Evolutionary conservation across 2,329 filamentous ascomycete species (phyloP).

Genomic region (Aspergillus fischeri): DNA sequence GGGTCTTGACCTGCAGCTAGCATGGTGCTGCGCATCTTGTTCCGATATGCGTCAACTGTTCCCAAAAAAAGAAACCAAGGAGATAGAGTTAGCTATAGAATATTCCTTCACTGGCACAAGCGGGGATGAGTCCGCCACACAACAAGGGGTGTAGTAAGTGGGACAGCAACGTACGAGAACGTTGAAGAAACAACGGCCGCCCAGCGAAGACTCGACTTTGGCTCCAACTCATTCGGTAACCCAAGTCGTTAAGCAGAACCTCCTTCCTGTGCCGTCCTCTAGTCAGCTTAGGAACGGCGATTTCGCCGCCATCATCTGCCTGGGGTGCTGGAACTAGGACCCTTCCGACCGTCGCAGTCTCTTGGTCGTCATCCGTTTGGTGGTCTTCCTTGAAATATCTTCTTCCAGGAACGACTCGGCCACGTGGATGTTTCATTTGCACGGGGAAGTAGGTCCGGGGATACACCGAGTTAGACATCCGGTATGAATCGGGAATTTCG

Average conservation of each 20-base stretch:
- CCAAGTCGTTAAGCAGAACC: conserved; percentile 86
- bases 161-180: conserved; percentile 67
- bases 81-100: conserved; percentile 11
- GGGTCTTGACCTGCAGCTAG: conserved; percentile 74
- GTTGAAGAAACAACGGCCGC: conserved; percentile 80
- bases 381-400: conserved; percentile 70
- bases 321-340: conserved; percentile 57
- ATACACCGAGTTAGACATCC: conserved; percentile 82
- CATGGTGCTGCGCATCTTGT: conserved; percentile 82
- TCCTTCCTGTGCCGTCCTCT: conserved; percentile 71
- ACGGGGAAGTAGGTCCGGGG: conserved; percentile 88
- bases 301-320: conserved; percentile 68
- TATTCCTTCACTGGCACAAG: conserved; percentile 4
- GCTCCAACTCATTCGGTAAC: conserved; percentile 94
- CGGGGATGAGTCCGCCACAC: conserved; percentile 3
- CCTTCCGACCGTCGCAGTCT: conserved; percentile 33
- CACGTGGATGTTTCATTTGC: conserved; percentile 84
- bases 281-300: conserved; percentile 71
- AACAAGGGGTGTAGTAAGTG: conserved; percentile 5
- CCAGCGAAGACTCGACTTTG: conserved; percentile 89
- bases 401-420: conserved; percentile 64
- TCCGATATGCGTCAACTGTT: conserved; percentile 86
- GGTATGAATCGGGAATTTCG: conserved; percentile 93
- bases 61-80: background rate
- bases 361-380: conserved; percentile 44